Evolutionary conservation across 2,329 filamentous ascomycete species (phyloP), one percentile per base, ranked within the genome.

Genomic region (Hypoxylon sp.): DNA sequence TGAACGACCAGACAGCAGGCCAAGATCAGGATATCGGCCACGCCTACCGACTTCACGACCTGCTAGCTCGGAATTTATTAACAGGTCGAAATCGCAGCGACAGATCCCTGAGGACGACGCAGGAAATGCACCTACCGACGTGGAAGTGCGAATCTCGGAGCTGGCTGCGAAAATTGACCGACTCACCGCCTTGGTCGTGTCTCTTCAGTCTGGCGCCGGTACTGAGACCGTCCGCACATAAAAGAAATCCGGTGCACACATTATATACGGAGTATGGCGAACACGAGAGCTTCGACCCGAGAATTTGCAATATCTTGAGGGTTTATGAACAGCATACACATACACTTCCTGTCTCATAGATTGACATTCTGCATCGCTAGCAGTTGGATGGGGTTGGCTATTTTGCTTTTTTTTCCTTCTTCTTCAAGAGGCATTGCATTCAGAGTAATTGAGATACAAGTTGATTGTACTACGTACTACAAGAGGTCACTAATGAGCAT

Each of bases 131-230:
- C 80, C 82, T 13, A 78, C 78, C 0, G 76, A 79, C 13, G 75
- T 83, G 44, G 87, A 89, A 71, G 80, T 83, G 27, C 85, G 85
- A 67, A 83, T 90, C 59, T 77, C 79, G 3, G 87, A 89, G 69
- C 76, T 90, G 71, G 82, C 83, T 46, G 78, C 77, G 51, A 89
- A 89, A 81, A 88, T 91, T 72, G 87, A 89, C 70, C 84, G 84
- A 61, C 79, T 90, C 69, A 88, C 87, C 0, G 80, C 83, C 19
- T 75, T 86, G 52, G 80, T 90, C 1, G 74, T 87, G 70, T 79
- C 81, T 3, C 78, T 89, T 74, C 87, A 88, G 72, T 64, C 74
- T 2, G 72, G 73, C 21, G 70, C 71, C 10, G 72, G 73, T 6
- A 60, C 24, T 2, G 72, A 76, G 8, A 71, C 65, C 0, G 64